Evolutionary conservation across 2,329 filamentous ascomycete species (phyloP).

Genomic region (Hymenoscyphus fructigenus): DNA sequence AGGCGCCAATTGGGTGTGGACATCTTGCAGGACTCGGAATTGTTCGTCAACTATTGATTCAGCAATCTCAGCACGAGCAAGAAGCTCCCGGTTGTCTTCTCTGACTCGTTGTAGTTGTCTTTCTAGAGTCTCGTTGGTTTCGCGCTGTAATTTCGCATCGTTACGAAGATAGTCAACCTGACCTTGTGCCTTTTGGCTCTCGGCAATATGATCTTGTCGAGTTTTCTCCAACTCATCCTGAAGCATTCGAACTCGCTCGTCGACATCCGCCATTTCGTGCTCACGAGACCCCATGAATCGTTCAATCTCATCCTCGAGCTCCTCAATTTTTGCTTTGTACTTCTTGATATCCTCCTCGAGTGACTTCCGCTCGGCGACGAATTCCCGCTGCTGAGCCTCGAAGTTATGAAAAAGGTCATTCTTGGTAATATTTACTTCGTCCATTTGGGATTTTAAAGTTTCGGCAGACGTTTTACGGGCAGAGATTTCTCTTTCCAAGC

Average conservation of each 20-base stretch:
- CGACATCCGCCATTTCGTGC: conserved; percentile 70
- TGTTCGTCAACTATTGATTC: conserved; percentile 54
- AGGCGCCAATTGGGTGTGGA: conserved; percentile 59
- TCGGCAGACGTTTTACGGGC: conserved; percentile 55
- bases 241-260: conserved; percentile 66
- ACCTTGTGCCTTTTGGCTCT: conserved; percentile 57
- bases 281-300: conserved; percentile 79
- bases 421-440: conserved; percentile 89
- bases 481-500: conserved; percentile 69
- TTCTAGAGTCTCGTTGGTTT: conserved; percentile 59
- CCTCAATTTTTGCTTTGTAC: conserved; percentile 76
- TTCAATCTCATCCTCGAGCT: conserved; percentile 90
- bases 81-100: conserved; percentile 53
- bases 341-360: conserved; percentile 78
- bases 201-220: conserved; percentile 56
- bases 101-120: conserved; percentile 54
- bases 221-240: conserved; percentile 69
- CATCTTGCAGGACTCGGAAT: conserved; percentile 54
- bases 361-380: conserved; percentile 78
- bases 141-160: conserved; percentile 58
- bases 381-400: conserved; percentile 87
- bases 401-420: conserved; percentile 93
- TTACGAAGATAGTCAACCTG: conserved; percentile 63
- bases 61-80: conserved; percentile 50
- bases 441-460: conserved; percentile 66